These are phyloP conservation scores for Athelia psychrophila DNA, from an alignment of 1,284 basidiomycete genomes.

Conservation along the genomic window DNA sequence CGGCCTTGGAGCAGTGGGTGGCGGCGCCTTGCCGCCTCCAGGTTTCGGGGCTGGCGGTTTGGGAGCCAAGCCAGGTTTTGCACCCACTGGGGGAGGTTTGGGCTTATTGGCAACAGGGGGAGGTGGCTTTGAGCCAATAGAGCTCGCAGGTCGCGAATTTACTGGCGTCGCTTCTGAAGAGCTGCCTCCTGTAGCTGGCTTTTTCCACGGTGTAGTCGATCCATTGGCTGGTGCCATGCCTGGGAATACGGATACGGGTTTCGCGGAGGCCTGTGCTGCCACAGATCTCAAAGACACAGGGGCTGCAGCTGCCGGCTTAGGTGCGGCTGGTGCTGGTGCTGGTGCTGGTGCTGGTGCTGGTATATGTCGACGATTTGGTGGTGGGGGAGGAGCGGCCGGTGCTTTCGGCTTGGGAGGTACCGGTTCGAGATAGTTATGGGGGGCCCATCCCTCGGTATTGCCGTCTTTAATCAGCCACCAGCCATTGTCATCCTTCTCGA, in stretches of 20 bases:
- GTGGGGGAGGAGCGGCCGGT: slow-evolving; percentile 66
- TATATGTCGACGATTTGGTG: slow-evolving; percentile 47
- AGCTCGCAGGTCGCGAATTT: slow-evolving; percentile 53
- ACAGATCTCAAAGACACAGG: slow-evolving; percentile 39
- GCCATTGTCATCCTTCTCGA: slow-evolving; percentile 92
- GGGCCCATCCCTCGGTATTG: slow-evolving; percentile 89
- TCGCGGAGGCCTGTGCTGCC: slow-evolving; percentile 54
- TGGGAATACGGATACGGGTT: slow-evolving; percentile 72
- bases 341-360: slow-evolving; percentile 36
- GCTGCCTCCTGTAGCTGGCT: slow-evolving; percentile 32
- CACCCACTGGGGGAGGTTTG: slow-evolving; percentile 53
- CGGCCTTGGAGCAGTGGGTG: slow-evolving; percentile 58
- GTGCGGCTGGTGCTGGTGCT: slow-evolving; percentile 21
- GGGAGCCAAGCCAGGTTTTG: slow-evolving; percentile 45
- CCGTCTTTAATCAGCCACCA: slow-evolving; percentile 97
- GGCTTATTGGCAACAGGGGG: slow-evolving; percentile 52
- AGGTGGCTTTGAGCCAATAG: slow-evolving; percentile 42
- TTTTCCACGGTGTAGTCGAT: slow-evolving; percentile 74
- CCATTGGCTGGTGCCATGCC: slow-evolving; percentile 66
- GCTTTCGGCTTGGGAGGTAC: slow-evolving; percentile 61
- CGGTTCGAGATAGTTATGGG: slow-evolving; percentile 89
- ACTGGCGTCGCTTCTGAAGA: slow-evolving; percentile 42
- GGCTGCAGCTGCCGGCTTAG: slow-evolving; percentile 34
- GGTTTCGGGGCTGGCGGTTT: slow-evolving; percentile 27
- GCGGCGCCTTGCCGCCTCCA: slow-evolving; percentile 50